phyloP scores from a whole-genome alignment of 2,329 filamentous ascomycete genomes.

The Ceratocystis lukuohia region DNA sequence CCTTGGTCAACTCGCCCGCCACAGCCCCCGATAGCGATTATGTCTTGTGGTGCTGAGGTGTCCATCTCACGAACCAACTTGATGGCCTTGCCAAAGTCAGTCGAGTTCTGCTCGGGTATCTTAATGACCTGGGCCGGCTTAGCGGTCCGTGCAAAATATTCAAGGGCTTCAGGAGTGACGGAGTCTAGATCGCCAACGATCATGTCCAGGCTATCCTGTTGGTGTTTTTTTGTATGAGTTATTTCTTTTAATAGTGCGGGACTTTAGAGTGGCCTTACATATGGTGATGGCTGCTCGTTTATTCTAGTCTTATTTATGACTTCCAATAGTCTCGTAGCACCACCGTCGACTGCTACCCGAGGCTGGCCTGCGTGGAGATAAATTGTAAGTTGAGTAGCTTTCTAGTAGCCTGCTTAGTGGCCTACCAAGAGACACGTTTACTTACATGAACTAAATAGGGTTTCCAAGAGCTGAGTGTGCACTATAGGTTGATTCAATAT shows the following conservation, averaged over 20 bases:
- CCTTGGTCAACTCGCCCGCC: conserved; percentile 89
- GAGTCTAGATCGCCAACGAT: conserved; percentile 93
- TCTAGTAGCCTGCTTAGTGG: not conserved
- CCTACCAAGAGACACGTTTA: not conserved
- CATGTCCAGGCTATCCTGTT: conserved; percentile 46
- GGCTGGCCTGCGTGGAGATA: conserved; percentile 38
- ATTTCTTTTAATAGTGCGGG: not conserved
- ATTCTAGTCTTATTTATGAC: conserved; percentile 22
- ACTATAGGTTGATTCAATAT: conserved; percentile 40
- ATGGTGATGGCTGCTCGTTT: conserved; percentile 4
- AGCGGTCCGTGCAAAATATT: conserved; percentile 44
- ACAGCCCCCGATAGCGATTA: conserved; percentile 73
- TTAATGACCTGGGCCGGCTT: conserved; percentile 46
- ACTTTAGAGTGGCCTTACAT: not conserved
- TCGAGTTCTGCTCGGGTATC: conserved; percentile 71
- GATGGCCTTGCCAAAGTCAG: conserved; percentile 80
- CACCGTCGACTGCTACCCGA: conserved; percentile 77
- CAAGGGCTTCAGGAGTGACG: conserved; percentile 44
- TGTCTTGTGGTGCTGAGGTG: conserved; percentile 34
- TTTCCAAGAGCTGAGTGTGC: conserved; percentile 34
- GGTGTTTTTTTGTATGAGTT: not conserved
- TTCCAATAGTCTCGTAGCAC: conserved; percentile 60
- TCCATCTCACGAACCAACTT: conserved; percentile 38
- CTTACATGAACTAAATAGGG: conserved; percentile 11
- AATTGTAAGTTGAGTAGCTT: too few relatives aligned